Conservation (phyloP, 306 rosid genomes). For the Rosa persica region DNA sequence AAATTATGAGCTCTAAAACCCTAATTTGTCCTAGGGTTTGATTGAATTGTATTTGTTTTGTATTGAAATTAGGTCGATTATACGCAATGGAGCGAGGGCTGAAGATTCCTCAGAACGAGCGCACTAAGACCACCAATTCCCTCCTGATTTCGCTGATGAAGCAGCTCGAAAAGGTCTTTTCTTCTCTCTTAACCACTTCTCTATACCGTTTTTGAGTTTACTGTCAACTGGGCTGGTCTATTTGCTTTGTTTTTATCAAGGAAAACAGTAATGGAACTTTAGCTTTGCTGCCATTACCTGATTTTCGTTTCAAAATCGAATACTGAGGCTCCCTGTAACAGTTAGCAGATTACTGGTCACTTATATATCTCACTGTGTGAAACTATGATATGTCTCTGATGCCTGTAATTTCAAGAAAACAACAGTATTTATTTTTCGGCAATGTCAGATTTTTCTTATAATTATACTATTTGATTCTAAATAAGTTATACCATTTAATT, state of each 20-base stretch:
- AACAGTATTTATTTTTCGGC: not conserved
- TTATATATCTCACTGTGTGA: not conserved
- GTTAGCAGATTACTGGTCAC: conserved; percentile 16
- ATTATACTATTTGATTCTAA: not conserved
- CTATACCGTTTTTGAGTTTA: not conserved
- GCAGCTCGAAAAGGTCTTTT: conserved; percentile 85
- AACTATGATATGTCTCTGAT: conserved; percentile 14
- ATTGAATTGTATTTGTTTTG: conserved; percentile 3
- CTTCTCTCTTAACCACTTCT: not conserved
- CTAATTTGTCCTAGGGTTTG: not conserved
- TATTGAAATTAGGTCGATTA: conserved; percentile 63
- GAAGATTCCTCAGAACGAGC: conserved; percentile 83
- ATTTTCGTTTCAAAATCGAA: not conserved
- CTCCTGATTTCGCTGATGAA: conserved; percentile 95
- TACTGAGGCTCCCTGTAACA: conserved; percentile 11
- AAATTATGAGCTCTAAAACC: not conserved
- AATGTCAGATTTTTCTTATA: not conserved
- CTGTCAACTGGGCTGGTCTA: not conserved
- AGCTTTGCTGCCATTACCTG: not conserved
- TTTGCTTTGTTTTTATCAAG: not conserved
- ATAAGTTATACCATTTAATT: not conserved
- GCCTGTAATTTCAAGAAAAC: conserved; percentile 17
- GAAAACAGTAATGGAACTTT: not conserved
- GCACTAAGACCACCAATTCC: conserved; percentile 90
- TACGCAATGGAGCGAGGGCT: conserved; percentile 97